These are phyloP conservation scores for Lentinus brumalis DNA, from an alignment of 768 basidiomycete species.

Conservation along the genomic window DNA sequence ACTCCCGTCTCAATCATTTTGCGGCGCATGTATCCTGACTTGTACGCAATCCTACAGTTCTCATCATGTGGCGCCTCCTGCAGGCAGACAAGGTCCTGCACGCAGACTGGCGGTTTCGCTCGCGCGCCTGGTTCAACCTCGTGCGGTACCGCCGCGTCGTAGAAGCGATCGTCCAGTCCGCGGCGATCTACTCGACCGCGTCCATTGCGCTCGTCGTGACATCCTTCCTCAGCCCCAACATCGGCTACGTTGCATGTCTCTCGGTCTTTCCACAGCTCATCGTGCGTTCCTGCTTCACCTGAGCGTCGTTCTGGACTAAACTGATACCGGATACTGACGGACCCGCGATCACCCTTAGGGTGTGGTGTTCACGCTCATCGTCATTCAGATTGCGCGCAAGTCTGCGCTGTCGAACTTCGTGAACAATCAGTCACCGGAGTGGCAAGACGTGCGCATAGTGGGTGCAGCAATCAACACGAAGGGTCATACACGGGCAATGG, in stretches of 20 bases:
- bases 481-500: no score
- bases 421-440: no score
- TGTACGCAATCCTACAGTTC: background rate
- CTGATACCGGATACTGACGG: no score
- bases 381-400: no score
- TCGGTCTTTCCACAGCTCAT: background rate
- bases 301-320: no score
- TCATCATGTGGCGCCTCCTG: slow-evolving; percentile 7
- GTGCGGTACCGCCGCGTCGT: background rate
- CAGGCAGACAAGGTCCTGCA: background rate
- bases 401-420: no score
- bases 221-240: background rate
- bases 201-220: background rate
- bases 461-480: no score
- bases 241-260: background rate
- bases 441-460: no score
- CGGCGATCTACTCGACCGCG: slow-evolving; percentile 6
- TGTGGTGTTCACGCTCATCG: no score
- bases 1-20: no score
- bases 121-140: background rate
- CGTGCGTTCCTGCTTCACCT: background rate
- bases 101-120: background rate
- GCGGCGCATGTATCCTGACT: no score
- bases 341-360: no score
- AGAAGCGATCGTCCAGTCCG: slow-evolving; percentile 9